Base-by-base conservation (phyloP, 495 filamentous ascomycete genomes). In the Penicillium canariense region DNA sequence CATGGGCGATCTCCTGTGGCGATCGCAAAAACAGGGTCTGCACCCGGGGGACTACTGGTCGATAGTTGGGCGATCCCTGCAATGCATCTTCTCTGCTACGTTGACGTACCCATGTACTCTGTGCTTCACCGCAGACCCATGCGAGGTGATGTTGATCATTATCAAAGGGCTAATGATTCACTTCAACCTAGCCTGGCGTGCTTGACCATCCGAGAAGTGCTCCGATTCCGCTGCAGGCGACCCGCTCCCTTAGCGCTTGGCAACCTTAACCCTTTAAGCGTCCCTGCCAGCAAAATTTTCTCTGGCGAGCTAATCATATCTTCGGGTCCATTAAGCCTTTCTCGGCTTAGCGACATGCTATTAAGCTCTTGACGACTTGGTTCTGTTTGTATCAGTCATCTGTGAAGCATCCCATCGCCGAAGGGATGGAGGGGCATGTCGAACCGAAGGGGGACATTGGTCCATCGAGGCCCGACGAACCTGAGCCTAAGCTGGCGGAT, bases 401-500 rank as follows among this genome's bases (percentile, higher is more conserved):
- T 46, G 43, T 26, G 20, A n/a, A 25, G 26, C 8, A 32, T 53
- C 36, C 18, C 30, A 52, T 25, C 30, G n/a, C 9, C 14, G 11
- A 15, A 35, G 20, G 18, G 40, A 57, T 57, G 48, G 47, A 47
- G 48, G 48, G 48, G 34, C 54, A 46, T 11, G 0, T 9, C 26
- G 40, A 52, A 30, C 7, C 26, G 9, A 48, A 51, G 35, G 35
- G 18, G 25, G 48, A 57, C n/a, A 42, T 65, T 2, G 60, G 68
- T 17, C 22, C 49, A 28, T 22, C 40, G 15, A 31, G 11, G 32
- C 23, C 52, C 26, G 43, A n/a, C 7, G 34, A 54, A 15, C 34
- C 53, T 17, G 44, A 57, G 12, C 50, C 46, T 23, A 32, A 47
- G 25, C 17, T 54, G 26, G 42, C 43, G 5, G 54, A 62, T 26